Base-by-base conservation (phyloP, 306 rosid genomes). In the Casuarina equisetifolia region DNA sequence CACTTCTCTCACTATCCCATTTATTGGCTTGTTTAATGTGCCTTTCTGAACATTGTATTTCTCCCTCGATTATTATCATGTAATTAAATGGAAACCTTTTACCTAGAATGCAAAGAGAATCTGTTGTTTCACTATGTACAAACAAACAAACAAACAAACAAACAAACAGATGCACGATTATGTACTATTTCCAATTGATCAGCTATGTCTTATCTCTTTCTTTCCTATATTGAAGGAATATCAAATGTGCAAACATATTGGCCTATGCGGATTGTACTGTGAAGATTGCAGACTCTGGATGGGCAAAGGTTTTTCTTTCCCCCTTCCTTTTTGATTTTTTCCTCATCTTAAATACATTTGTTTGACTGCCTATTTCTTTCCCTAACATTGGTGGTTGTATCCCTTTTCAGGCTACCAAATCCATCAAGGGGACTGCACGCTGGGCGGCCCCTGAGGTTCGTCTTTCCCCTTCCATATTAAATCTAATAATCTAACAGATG, bases 401-500 rank as follows among this genome's bases (percentile, higher is more conserved):
- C 79, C 20, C 50, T 83, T 25, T 77, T 79, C 90, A 95, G 97
- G 96, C 92, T 43, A 88, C 86, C 82, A 89, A 89, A 82, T 36
- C 91, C 75, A 92, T 85, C 82, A 86, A 83, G 84, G 98, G 98
- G 46, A 92, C 97, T 79, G 89, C 97, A 79, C 88, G 76, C 82
- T 95, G 98, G 98, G 92, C 92, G 98, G 97, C 98, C 35, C 98
- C 97, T 63, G 98, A 95, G 98, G 98, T 95, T 82, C 87, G 91
- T 73, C 79, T 78, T 80, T 79, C 57, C 73, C 46, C 82, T 82
- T 77, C 39, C 50, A 79, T 78, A 25, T 42, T 46, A 62, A 74
- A 67, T 0, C 16, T 3, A 61, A 81, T 79, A 68, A 53, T 25
- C 61, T 55, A 55, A 44, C 52, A 44, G 49, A 12, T 74, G 19